phyloP scores from a whole-genome alignment of 441 rosid species.

The Syzygium malaccense region DNA sequence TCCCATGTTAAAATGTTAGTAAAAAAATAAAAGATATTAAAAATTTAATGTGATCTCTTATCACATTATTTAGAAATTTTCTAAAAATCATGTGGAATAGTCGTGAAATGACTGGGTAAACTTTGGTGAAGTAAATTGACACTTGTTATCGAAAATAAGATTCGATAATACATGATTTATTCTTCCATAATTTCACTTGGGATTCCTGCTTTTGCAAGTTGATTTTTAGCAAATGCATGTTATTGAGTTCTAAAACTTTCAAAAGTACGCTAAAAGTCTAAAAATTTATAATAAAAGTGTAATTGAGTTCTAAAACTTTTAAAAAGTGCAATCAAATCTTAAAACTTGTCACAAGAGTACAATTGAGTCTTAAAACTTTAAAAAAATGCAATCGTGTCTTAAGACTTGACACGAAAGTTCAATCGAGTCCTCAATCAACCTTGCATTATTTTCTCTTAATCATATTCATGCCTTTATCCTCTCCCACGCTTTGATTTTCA shows the following conservation, averaged over 20 bases:
- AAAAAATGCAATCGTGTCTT: too few relatives aligned
- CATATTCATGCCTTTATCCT: neutral
- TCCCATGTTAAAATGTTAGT: neutral
- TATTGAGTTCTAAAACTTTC: too few relatives aligned
- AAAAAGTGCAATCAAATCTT: too few relatives aligned
- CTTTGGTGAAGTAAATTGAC: neutral
- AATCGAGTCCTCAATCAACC: too few relatives aligned
- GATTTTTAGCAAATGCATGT: neutral
- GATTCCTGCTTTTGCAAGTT: neutral
- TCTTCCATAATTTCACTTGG: neutral
- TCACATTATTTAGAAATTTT: rapidly evolving
- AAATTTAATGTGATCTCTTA: neutral
- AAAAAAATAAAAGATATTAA: neutral
- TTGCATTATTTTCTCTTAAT: neutral
- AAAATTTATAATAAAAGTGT: too few relatives aligned
- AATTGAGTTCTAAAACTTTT: too few relatives aligned
- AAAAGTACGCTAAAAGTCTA: too few relatives aligned
- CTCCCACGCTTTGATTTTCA: neutral
- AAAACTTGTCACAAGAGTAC: too few relatives aligned
- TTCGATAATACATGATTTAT: neutral
- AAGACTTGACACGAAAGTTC: too few relatives aligned
- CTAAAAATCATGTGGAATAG: neutral
- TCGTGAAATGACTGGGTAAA: neutral
- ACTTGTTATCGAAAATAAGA: neutral
- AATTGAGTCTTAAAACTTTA: too few relatives aligned